A percentile compares a stretch with the other conserved stretches of the same genome.
These are phyloP conservation scores for Geoglossum glabrum DNA, from an alignment of 495 filamentous ascomycete species.

Conservation along the genomic window DNA sequence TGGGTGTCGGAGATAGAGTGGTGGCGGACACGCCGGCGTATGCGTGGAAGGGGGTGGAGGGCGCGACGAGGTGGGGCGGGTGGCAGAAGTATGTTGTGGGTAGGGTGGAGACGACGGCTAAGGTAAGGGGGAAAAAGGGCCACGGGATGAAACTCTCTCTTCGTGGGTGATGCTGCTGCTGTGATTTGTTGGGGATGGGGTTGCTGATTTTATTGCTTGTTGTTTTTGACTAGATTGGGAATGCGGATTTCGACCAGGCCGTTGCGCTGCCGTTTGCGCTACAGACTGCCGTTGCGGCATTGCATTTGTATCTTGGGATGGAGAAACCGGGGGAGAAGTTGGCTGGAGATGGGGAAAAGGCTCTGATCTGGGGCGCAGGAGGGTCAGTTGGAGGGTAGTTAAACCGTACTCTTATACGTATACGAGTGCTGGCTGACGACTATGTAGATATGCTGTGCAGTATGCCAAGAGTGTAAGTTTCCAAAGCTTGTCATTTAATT, in stretches of 20 bases:
- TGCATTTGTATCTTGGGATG: conserved; percentile 8
- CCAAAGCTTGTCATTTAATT: background rate
- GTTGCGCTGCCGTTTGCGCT: conserved; percentile 10
- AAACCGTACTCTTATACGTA: conserved; percentile 7
- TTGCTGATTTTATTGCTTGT: too few relatives aligned
- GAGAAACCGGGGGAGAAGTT: conserved; percentile 7
- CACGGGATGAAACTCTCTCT: too few relatives aligned
- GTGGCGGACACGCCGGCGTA: conserved; percentile 10
- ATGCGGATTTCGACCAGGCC: conserved; percentile 10
- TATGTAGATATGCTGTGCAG: background rate
- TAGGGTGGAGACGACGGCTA: background rate
- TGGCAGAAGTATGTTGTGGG: conserved; percentile 10
- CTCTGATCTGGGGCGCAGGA: conserved; percentile 6
- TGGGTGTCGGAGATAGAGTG: conserved; percentile 10
- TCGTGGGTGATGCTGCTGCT: too few relatives aligned
- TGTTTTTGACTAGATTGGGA: background rate
- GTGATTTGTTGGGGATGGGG: too few relatives aligned
- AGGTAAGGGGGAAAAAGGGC: background rate
- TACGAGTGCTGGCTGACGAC: conserved; percentile 4
- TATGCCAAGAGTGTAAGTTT: conserved; percentile 10
- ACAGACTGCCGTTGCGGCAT: conserved; percentile 10
- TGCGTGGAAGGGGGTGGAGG: conserved; percentile 1
- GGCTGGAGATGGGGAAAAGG: conserved; percentile 6
- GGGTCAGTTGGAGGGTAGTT: conserved; percentile 11
- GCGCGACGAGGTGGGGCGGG: conserved; percentile 6